Evolutionary conservation across 2,329 filamentous ascomycete genomes (phyloP).

Genomic region (Fusarium nygamai): DNA sequence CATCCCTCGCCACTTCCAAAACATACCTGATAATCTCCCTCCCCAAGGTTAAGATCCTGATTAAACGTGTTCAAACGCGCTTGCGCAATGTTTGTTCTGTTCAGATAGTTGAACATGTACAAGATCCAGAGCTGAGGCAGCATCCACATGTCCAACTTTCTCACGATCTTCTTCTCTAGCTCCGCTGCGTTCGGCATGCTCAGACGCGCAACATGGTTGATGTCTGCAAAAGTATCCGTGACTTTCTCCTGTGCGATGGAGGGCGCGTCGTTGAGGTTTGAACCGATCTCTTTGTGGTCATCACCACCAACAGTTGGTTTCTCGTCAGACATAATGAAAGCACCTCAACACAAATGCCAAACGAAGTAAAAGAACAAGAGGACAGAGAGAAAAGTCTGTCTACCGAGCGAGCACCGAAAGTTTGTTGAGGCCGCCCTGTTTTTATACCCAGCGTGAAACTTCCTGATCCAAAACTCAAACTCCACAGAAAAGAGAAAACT

Average conservation of each 20-base stretch:
- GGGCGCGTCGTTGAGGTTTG: not conserved
- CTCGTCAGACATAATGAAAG: conserved; percentile 12
- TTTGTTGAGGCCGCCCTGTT: not conserved
- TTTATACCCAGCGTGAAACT: not conserved
- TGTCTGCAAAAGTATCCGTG: not conserved
- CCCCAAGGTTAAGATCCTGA: conserved; percentile 29
- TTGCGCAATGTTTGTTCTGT: conserved; percentile 34
- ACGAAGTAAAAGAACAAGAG: not conserved
- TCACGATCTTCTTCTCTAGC: conserved; percentile 32
- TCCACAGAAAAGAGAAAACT: conserved; percentile 2
- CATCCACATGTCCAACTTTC: conserved; percentile 28
- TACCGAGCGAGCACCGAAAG: not conserved
- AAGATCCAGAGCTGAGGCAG: conserved; percentile 36
- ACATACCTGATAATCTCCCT: conserved; percentile 29
- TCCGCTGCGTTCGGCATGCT: conserved; percentile 9
- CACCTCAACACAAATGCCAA: not conserved
- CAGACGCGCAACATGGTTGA: conserved; percentile 28
- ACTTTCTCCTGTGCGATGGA: conserved; percentile 21
- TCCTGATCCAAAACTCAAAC: not conserved
- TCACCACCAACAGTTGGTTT: conserved; percentile 9
- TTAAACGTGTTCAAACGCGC: conserved; percentile 29
- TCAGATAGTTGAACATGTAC: conserved; percentile 38
- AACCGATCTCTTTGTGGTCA: not conserved
- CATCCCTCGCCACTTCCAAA: accelerated
- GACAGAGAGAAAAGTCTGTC: not conserved